Conservation (phyloP, 2,329 filamentous ascomycete species). For the Penicillium sp. region DNA sequence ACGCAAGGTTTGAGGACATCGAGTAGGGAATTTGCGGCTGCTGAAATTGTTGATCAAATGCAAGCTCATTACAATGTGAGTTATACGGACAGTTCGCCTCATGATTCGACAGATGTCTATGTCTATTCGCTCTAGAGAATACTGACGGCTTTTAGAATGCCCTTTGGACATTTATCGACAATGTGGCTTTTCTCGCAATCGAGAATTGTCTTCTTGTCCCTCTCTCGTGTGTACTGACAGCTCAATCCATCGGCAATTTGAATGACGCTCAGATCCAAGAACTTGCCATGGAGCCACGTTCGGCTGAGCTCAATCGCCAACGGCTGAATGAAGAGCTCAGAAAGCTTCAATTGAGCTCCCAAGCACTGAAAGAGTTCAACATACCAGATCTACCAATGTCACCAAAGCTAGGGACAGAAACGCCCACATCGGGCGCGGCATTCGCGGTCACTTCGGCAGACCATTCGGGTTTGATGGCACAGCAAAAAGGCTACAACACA, state of each 20-base stretch:
- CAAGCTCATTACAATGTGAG: slow-evolving; percentile 26
- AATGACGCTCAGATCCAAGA: background rate
- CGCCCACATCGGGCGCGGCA: fast-evolving
- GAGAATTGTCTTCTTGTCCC: slow-evolving; percentile 2
- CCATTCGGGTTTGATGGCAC: background rate
- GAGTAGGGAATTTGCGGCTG: slow-evolving; percentile 37
- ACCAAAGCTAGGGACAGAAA: background rate
- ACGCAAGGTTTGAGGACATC: background rate
- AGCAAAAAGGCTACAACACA: too few species aligned
- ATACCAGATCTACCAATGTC: background rate
- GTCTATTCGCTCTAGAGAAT: background rate
- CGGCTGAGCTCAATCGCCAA: background rate
- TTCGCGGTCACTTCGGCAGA: background rate
- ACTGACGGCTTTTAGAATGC: background rate
- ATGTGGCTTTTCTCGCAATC: background rate
- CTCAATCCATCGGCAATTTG: background rate
- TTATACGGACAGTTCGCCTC: background rate
- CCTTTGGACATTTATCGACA: background rate
- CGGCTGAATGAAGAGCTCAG: background rate
- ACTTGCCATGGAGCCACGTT: background rate
- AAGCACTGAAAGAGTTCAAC: slow-evolving; percentile 8
- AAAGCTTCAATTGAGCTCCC: background rate
- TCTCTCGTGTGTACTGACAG: background rate
- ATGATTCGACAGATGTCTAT: background rate
- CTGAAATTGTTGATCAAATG: slow-evolving; percentile 30